These are phyloP conservation scores for Emericellopsis atlantica DNA, from an alignment of 2,329 filamentous ascomycete species.

Conservation along the genomic window DNA sequence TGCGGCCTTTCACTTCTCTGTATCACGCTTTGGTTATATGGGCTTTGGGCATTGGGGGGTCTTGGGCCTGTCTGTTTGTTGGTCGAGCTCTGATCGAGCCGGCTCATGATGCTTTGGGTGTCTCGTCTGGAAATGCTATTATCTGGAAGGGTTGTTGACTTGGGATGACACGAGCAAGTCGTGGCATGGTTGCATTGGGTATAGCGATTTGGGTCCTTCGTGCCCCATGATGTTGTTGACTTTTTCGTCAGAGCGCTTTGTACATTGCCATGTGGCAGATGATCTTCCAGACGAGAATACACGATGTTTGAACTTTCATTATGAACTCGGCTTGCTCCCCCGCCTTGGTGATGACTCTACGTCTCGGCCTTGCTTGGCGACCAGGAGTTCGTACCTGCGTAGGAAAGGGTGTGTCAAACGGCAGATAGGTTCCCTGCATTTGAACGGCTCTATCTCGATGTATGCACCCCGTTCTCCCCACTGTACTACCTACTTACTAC, in stretches of 20 bases:
- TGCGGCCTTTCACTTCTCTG: conserved; percentile 1
- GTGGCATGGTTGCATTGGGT: conserved; percentile 17
- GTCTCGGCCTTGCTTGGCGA: no score
- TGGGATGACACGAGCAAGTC: conserved; percentile 18
- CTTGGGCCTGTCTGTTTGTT: conserved; percentile 2
- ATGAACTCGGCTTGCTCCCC: no score
- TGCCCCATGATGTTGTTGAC: conserved; percentile 19
- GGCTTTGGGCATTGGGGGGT: not conserved
- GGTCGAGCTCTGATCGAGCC: conserved; percentile 2
- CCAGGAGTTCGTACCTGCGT: no score
- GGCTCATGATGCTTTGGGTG: conserved; percentile 4
- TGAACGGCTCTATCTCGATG: no score
- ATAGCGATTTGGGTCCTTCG: conserved; percentile 14
- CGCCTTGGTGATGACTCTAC: no score
- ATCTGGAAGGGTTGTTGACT: conserved; percentile 11
- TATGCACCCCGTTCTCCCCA: no score
- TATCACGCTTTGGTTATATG: conserved; percentile 1
- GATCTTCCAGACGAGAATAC: conserved; percentile 6
- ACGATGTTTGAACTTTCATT: not conserved
- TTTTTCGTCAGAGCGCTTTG: conserved; percentile 11
- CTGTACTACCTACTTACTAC: no score
- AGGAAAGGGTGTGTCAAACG: no score
- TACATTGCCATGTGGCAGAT: conserved; percentile 4
- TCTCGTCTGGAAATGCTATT: conserved; percentile 12
- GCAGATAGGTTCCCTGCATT: no score